Evolutionary conservation across 768 basidiomycete genomes (phyloP).

Genomic region (Strobilomyces echinocephalus): DNA sequence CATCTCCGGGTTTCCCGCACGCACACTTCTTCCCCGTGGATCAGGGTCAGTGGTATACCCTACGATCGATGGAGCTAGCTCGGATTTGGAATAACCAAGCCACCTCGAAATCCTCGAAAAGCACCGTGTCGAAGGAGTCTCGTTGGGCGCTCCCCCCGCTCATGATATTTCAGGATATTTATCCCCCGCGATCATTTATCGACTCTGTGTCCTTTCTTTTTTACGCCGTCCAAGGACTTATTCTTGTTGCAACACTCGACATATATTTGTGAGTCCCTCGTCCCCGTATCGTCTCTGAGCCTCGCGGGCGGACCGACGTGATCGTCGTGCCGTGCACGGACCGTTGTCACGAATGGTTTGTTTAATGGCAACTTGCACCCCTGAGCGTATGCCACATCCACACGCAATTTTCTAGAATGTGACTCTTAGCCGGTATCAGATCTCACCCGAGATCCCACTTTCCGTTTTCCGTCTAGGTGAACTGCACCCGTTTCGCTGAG

Average conservation of each 20-base stretch:
- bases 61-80: constrained; percentile 5
- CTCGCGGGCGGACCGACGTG: constrained; percentile 13
- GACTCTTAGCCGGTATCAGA: not conserved
- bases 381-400: not conserved
- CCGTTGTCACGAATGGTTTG: not conserved
- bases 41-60: constrained; percentile 26
- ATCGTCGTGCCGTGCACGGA: not conserved
- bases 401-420: not conserved
- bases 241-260: constrained; percentile 23
- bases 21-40: constrained; percentile 24
- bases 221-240: constrained; percentile 12
- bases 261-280: not conserved
- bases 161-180: constrained; percentile 27
- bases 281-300: constrained; percentile 1
- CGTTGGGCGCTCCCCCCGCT: constrained; percentile 2
- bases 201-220: not conserved
- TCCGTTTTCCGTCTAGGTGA: not conserved
- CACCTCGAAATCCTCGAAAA: constrained; percentile 26
- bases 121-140: constrained; percentile 28
- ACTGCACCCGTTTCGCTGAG: constrained; percentile 14
- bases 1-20: constrained; percentile 27
- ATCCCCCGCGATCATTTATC: constrained; percentile 10
- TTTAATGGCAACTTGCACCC: not conserved
- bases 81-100: constrained; percentile 11
- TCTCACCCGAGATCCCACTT: not conserved